These are phyloP conservation scores for Naganishia cerealis DNA, from an alignment of 1,284 basidiomycete species.

Conservation along the genomic window DNA sequence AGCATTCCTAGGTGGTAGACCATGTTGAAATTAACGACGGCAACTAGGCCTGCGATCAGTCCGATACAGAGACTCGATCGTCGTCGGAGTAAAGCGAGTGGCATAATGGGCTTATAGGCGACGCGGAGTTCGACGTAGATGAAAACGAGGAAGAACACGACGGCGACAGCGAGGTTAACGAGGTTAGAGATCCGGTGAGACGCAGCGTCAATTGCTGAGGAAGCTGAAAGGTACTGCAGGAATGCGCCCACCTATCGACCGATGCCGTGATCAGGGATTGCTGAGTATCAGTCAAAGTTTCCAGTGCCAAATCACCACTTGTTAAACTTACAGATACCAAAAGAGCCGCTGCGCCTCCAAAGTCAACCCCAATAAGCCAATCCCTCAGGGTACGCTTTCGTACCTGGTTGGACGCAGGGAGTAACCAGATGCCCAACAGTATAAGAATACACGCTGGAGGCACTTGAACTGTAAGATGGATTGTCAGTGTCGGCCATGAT, in stretches of 20 bases:
- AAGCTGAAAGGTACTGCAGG: constrained; percentile 37
- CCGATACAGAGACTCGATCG: constrained; percentile 40
- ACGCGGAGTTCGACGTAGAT: constrained; percentile 39
- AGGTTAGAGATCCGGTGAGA: constrained; percentile 30
- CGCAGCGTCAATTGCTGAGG: constrained; percentile 21
- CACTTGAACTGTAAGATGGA: constrained; percentile 34
- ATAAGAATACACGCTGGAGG: constrained; percentile 34
- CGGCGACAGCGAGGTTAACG: constrained; percentile 26
- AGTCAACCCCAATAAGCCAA: constrained; percentile 38
- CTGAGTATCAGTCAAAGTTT: neutral
- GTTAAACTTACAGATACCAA: constrained; percentile 36
- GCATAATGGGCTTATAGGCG: constrained; percentile 39
- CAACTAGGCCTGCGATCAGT: constrained; percentile 39
- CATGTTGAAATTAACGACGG: constrained; percentile 45
- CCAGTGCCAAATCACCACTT: neutral
- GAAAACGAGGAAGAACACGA: constrained; percentile 37
- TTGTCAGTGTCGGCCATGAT: neutral
- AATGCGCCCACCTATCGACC: constrained; percentile 37
- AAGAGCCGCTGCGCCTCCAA: constrained; percentile 38
- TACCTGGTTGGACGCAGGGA: constrained; percentile 1
- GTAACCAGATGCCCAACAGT: constrained; percentile 22
- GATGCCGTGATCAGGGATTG: neutral
- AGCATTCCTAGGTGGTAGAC: constrained; percentile 42
- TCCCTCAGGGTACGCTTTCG: constrained; percentile 5
- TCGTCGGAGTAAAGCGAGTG: constrained; percentile 36